Conservation (phyloP, 108 stramenopile genomes). For the Cylindrotheca fusiformis region DNA sequence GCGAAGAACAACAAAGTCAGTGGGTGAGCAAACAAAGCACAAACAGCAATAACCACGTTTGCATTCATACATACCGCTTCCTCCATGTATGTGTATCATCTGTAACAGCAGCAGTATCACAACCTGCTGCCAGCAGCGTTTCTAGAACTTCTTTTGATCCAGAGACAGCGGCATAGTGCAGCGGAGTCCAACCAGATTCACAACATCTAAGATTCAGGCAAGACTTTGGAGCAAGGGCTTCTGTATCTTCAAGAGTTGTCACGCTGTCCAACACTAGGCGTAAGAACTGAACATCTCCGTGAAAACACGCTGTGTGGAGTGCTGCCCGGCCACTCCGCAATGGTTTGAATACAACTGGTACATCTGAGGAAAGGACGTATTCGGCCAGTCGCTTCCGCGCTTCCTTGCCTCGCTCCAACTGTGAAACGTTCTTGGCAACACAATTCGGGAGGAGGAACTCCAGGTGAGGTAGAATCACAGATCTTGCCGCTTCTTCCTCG, state of each 20-base stretch:
- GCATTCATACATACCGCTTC: constrained; percentile 30
- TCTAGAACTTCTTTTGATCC: constrained; percentile 63
- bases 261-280: constrained; percentile 19
- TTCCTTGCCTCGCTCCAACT: constrained; percentile 29
- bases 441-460: constrained; percentile 44
- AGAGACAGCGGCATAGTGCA: constrained; percentile 72
- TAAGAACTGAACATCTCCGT: constrained; percentile 42
- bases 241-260: constrained; percentile 8
- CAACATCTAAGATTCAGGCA: constrained; percentile 49
- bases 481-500: neutral
- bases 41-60: neutral
- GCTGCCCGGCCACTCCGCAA: constrained; percentile 41
- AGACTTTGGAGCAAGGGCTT: neutral
- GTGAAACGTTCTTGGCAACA: constrained; percentile 38
- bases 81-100: constrained; percentile 55
- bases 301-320: constrained; percentile 53
- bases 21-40: constrained; percentile 4
- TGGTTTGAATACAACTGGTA: constrained; percentile 27
- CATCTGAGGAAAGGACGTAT: constrained; percentile 23
- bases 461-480: constrained; percentile 25
- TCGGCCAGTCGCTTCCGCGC: constrained; percentile 31
- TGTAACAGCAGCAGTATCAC: constrained; percentile 34
- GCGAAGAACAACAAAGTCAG: constrained; percentile 6
- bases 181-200: constrained; percentile 80
- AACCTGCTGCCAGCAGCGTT: constrained; percentile 48